Conservation (phyloP, 495 filamentous ascomycete genomes). For the Xylaria curta region DNA sequence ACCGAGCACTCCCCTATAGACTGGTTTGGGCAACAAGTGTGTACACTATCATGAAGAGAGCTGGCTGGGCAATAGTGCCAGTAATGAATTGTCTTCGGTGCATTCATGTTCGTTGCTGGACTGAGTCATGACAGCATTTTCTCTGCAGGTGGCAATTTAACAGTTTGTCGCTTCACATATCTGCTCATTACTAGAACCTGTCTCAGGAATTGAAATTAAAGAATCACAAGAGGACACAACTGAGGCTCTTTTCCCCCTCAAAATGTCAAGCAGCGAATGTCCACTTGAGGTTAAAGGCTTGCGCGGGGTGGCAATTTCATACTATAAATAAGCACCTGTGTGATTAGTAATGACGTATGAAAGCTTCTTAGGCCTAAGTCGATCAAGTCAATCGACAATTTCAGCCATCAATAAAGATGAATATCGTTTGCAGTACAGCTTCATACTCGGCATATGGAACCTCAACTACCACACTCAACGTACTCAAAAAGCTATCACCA, state of each 20-base stretch:
- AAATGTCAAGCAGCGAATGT: background rate
- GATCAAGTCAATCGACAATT: background rate
- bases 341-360: background rate
- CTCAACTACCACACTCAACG: background rate
- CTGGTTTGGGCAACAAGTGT: background rate
- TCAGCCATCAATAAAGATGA: background rate
- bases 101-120: background rate
- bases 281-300: background rate
- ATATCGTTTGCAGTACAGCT: background rate
- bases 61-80: no score
- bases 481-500: background rate
- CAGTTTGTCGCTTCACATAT: background rate
- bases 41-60: background rate
- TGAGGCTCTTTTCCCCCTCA: background rate
- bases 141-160: background rate
- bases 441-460: background rate
- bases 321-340: background rate
- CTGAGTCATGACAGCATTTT: background rate
- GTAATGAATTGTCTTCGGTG: background rate
- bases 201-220: background rate
- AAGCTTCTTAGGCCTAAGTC: background rate
- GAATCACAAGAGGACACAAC: background rate
- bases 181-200: background rate
- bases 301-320: background rate
- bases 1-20: background rate